A percentile compares a stretch with the other conserved stretches of the same genome.
Conservation (phyloP, 805 yeast genomes). For the Suhomyces vadensis region DNA sequence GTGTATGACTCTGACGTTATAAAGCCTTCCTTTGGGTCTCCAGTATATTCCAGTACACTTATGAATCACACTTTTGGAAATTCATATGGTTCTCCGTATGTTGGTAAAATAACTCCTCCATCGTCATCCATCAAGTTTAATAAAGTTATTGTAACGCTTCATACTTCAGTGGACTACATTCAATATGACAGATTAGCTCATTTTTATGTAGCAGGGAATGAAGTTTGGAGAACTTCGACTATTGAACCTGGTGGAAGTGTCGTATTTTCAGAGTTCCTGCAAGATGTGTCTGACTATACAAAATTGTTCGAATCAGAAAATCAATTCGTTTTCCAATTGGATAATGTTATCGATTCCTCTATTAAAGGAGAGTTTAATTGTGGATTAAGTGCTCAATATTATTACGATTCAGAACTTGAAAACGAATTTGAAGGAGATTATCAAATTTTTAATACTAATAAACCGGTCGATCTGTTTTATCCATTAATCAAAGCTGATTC, state of each 20-base stretch:
- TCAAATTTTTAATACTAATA: slow-evolving; percentile 27
- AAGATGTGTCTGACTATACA: slow-evolving; percentile 63
- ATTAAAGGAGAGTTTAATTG: slow-evolving; percentile 64
- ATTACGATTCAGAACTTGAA: slow-evolving; percentile 20
- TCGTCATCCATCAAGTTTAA: slow-evolving; percentile 38
- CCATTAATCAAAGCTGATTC: slow-evolving; percentile 30
- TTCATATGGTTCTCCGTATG: slow-evolving; percentile 61
- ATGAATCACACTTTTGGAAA: slow-evolving; percentile 53
- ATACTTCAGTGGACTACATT: slow-evolving; percentile 55
- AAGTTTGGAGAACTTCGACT: slow-evolving; percentile 86
- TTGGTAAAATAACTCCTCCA: slow-evolving; percentile 45
- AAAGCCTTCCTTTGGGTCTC: slow-evolving; percentile 19
- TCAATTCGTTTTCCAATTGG: slow-evolving; percentile 58
- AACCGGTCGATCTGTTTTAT: slow-evolving; percentile 40
- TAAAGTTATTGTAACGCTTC: slow-evolving; percentile 53
- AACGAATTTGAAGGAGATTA: slow-evolving; percentile 2
- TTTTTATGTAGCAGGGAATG: slow-evolving; percentile 59
- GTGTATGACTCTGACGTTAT: slow-evolving; percentile 20
- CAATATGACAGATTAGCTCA: slow-evolving; percentile 70
- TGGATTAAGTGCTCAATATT: slow-evolving; percentile 53
- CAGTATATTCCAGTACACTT: slow-evolving; percentile 43
- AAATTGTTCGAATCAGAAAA: slow-evolving; percentile 48
- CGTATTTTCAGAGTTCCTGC: slow-evolving; percentile 51
- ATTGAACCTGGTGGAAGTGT: slow-evolving; percentile 52
- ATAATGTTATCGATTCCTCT: slow-evolving; percentile 55